Evolutionary conservation across 805 yeast species (phyloP), one percentile per base, ranked within the genome.

Genomic region (Brettanomyces nanus): DNA sequence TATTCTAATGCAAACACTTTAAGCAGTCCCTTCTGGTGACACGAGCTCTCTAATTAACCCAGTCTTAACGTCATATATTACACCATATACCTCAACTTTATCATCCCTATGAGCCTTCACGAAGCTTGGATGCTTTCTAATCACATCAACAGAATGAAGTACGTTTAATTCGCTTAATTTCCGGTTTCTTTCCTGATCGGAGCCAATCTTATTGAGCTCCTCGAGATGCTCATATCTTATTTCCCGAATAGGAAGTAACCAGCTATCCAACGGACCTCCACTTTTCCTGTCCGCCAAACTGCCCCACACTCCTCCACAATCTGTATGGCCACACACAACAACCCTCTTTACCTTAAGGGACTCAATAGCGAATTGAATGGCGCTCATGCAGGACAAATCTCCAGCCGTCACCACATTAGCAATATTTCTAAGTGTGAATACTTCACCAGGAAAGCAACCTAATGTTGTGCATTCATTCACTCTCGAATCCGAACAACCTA

Each of bases 401-500:
- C 76, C 73, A 19, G 80, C 68, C 38, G 76, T 71, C 36, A 87
- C 69, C 26, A 80, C 66, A 58, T 89, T 89, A 35, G 95, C 96
- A 42, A 89, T 84, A 51, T 86, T 86, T 55, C 95, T 75, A 55
- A 84, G 84, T 3, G 87, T 82, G 63, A 89, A 89, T 5, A 86
- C 74, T 58, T 89, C 96, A 36, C 97, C 97, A 1, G 96, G 96
- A 19, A 77, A 64, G n/a, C 86, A 76, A 35, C 72, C 78, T 5
- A 79, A 67, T 19, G 86, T 68, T 39, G 85, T 77, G 31, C 71
- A 68, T 55, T 89, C 97, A 46, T 87, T 83, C 40, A 85, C 81
- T 49, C 97, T 76, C 3, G 95, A 85, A 58, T 89, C 97, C 3
- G 94, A 80, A 56, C 97, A 89, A 3, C 96, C 95, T 43, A 89